Evolutionary conservation across 306 rosid genomes (phyloP).

Genomic region (Betula pendula): DNA sequence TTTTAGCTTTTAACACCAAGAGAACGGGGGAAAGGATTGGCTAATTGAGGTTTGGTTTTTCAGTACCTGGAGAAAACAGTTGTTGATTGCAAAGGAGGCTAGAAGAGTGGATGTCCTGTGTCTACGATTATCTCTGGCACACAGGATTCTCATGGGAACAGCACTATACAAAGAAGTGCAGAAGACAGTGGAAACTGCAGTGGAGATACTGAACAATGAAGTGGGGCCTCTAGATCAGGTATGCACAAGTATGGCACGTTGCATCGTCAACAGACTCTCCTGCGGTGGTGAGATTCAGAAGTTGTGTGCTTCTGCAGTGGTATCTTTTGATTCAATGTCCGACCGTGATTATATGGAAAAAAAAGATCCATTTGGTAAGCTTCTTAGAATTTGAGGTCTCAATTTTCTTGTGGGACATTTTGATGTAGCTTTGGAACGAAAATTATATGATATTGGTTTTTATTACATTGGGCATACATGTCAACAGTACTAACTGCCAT

Average conservation of each 20-base stretch:
- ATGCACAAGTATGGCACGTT: slow-evolving; percentile 66
- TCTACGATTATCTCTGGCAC: slow-evolving; percentile 59
- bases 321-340: slow-evolving; percentile 56
- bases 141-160: slow-evolving; percentile 71
- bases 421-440: slow-evolving; percentile 5
- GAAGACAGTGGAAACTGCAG: slow-evolving; percentile 57
- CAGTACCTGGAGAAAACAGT: slow-evolving; percentile 88
- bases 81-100: slow-evolving; percentile 79
- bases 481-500: slow-evolving; percentile 3
- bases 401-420: slow-evolving; percentile 17
- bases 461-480: neutral
- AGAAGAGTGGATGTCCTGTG: slow-evolving; percentile 85
- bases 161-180: slow-evolving; percentile 53
- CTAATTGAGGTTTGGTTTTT: slow-evolving; percentile 32
- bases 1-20: neutral
- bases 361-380: slow-evolving; percentile 61
- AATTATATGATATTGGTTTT: slow-evolving; percentile 13
- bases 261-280: slow-evolving; percentile 86
- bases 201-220: slow-evolving; percentile 59
- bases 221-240: slow-evolving; percentile 77
- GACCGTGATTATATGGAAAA: slow-evolving; percentile 34
- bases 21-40: slow-evolving; percentile 9
- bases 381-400: slow-evolving; percentile 9
- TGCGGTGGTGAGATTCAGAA: slow-evolving; percentile 87
- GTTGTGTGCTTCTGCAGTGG: slow-evolving; percentile 72